Evolutionary conservation across 768 basidiomycete species (phyloP), one percentile per base, ranked within the genome.

Genomic region (Mycena polygramma): DNA sequence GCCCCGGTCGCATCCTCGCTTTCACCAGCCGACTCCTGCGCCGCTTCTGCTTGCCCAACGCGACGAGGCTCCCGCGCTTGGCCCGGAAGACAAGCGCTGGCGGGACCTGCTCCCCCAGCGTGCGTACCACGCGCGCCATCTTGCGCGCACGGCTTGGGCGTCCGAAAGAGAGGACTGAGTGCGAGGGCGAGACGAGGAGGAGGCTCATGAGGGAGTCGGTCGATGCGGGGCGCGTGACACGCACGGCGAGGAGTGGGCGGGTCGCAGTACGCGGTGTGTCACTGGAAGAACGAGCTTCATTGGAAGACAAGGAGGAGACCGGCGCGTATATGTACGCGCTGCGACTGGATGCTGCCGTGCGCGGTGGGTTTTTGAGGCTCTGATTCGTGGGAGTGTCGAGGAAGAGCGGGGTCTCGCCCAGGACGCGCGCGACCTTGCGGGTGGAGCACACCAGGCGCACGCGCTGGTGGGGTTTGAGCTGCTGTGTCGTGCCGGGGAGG

Each of bases 21-120:
- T 30, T 30, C 30, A 30, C 30, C 30, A 30, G 30, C 30, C 30
- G 30, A 30, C 30, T 30, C 30, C 3, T 30, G 30, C 30, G 30
- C 6, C 30, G 30, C 30, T 6, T 30, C 30, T 30, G 30, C 30
- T 30, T 30, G 30, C 30, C 30, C 30, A 30, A 2, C 30, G 3
- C 30, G 30, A 30, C 30, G 30, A 30, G 14, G 14, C 20, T 13
- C 3, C 37, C 15, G 51, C 19, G 39, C n/a, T 24, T 8, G n/a
- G 30, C 43, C 6, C 66, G 66, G 63, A 70, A 73, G 35, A 87
- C 79, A 48, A 87, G 83, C 65, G 84, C 84, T 5, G 81, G 58
- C 30, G 86, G 86, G 51, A 87, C 78, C 58, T 78, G 78, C 74
- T 86, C 85, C 62, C 86, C 86, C 7, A 87, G 80, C 55, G 84